phyloP scores from a whole-genome alignment of 192 early-diverging fungal species.

The Backusella luteola region DNA sequence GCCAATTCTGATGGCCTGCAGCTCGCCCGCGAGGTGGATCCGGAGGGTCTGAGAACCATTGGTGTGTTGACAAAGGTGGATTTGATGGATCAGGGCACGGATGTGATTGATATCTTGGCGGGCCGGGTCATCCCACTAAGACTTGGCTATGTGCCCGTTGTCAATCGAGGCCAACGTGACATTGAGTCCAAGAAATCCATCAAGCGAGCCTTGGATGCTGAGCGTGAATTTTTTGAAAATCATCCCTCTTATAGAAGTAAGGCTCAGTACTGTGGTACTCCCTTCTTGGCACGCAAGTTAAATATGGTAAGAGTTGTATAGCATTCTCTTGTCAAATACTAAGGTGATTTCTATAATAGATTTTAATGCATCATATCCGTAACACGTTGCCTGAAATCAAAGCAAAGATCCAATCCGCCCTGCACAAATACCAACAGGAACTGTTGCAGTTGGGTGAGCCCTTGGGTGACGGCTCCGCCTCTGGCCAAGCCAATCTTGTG shows the following conservation, averaged over 20 bases:
- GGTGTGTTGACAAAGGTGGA: slow-evolving; percentile 99
- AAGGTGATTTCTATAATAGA: slow-evolving; percentile 43
- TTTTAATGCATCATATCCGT: slow-evolving; percentile 99
- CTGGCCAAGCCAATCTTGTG: slow-evolving; percentile 83
- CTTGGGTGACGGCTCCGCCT: slow-evolving; percentile 68
- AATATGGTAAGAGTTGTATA: slow-evolving; percentile 68
- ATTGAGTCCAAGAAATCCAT: slow-evolving; percentile 95
- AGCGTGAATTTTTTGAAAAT: slow-evolving; percentile 92
- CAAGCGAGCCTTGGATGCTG: slow-evolving; percentile 80
- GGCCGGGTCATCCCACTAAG: slow-evolving; percentile 95
- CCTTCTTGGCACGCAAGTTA: slow-evolving; percentile 95
- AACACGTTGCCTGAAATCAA: slow-evolving; percentile 99
- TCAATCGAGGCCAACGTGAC: slow-evolving; percentile 98
- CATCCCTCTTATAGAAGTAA: slow-evolving; percentile 94
- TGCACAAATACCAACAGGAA: slow-evolving; percentile 86
- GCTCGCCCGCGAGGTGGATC: slow-evolving; percentile 97
- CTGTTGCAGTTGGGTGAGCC: slow-evolving; percentile 90
- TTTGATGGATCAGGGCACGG: slow-evolving; percentile 99
- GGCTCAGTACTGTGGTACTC: slow-evolving; percentile 98
- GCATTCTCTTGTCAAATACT: not conserved
- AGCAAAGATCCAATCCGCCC: slow-evolving; percentile 84
- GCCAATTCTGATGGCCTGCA: slow-evolving; percentile 99
- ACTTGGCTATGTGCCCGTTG: slow-evolving; percentile 97
- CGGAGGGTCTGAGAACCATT: slow-evolving; percentile 97
- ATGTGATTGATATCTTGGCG: slow-evolving; percentile 98